Evolutionary conservation across 2,329 filamentous ascomycete species (phyloP), one percentile per base, ranked within the genome.

Genomic region (Phialophora macrospora): DNA sequence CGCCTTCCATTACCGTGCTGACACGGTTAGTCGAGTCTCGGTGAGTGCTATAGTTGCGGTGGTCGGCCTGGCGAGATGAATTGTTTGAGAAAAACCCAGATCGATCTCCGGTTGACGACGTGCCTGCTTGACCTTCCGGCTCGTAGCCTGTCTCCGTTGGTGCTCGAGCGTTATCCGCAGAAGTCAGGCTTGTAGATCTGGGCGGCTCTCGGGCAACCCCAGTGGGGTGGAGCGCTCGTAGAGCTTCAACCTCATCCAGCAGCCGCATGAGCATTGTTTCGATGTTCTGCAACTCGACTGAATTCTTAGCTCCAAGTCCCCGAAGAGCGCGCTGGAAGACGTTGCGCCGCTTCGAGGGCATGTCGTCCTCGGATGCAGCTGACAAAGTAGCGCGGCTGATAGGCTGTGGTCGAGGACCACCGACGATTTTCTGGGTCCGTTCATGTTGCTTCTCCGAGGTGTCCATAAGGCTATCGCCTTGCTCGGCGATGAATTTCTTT

Each of bases 271-370:
- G 85, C 90, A 95, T 94, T 67, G 92, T 90, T 77, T 95, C 92
- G 68, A 97, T 97, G 72, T 92, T 90, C 70, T 88, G 87, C 59
- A 97, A 85, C 72, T 99, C 95, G 73, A 90, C 94, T 7, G 90
- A 88, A 59, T 92, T 94, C 80, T 95, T 96, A 74, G 90, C 86
- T 72, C 92, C 92, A 57, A 99, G 82, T 2, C 93, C 93, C 76
- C 96, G 94, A 57, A 99, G 83, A n/a, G 95, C 95, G 68, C 94
- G 88, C 73, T 90, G 91, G 80, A 98, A 95, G n/a, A 99, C 86
- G 75, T 92, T 97, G 78, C 92, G 91, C 75, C 92, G 93, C 85
- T 97, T 97, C 52, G 85, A 83, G 24, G 89, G 83, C 48, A 83
- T 73, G 54, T 89, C 86, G 34, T 87, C 85, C 20, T 86, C 84